These are phyloP conservation scores for Psidium friedrichsthalianum DNA, from an alignment of 345 rosid species.

Conservation along the genomic window DNA sequence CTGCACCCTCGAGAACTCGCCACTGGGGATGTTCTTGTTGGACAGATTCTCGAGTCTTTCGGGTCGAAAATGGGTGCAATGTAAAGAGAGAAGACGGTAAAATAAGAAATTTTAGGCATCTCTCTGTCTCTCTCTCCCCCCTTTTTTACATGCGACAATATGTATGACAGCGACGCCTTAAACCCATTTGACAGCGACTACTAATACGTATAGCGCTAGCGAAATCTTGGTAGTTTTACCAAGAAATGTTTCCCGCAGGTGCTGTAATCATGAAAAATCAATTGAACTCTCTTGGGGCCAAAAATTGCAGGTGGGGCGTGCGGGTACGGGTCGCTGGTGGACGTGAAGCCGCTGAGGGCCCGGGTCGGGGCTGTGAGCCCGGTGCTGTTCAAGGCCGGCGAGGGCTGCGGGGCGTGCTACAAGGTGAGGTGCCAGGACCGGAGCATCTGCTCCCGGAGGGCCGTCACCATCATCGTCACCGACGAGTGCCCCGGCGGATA, in stretches of 20 bases:
- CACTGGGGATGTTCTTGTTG: background rate
- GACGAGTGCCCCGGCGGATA: conserved; percentile 79
- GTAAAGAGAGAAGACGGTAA: background rate
- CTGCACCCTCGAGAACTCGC: background rate
- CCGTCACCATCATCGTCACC: conserved; percentile 83
- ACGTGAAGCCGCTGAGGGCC: conserved; percentile 75
- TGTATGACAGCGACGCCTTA: background rate
- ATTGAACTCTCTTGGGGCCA: background rate
- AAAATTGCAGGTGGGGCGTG: conserved; percentile 78
- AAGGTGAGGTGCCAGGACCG: conserved; percentile 70
- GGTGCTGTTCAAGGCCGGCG: conserved; percentile 67
- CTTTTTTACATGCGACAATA: background rate
- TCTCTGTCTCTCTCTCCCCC: background rate
- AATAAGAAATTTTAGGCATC: background rate
- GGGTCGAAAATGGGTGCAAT: background rate
- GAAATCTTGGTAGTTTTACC: background rate
- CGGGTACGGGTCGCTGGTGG: conserved; percentile 85
- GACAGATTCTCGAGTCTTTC: background rate
- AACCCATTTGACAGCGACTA: background rate
- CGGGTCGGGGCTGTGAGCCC: conserved; percentile 94
- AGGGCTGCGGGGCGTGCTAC: conserved; percentile 93
- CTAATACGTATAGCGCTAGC: background rate
- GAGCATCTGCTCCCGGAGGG: conserved; percentile 64
- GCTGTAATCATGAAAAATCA: background rate
- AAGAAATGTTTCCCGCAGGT: background rate